These are phyloP conservation scores for Epithele typhae DNA, from an alignment of 768 basidiomycete genomes.

Conservation along the genomic window DNA sequence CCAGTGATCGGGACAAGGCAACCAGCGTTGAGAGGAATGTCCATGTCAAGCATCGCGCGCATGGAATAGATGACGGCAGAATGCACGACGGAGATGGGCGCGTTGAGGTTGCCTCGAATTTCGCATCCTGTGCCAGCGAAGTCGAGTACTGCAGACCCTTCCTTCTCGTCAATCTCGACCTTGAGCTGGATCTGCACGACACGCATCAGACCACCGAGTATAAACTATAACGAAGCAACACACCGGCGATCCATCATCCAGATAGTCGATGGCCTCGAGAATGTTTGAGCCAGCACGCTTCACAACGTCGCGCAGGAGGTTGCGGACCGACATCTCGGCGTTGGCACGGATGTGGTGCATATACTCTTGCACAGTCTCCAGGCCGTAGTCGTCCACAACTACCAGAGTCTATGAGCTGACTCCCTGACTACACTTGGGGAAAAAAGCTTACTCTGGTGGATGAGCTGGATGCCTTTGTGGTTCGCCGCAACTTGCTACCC, in stretches of 20 bases:
- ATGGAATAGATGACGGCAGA: constrained; percentile 89
- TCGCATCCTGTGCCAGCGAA: constrained; percentile 83
- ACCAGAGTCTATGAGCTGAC: not conserved
- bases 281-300: constrained; percentile 61
- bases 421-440: too few species aligned
- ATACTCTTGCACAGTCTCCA: constrained; percentile 86
- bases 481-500: constrained; percentile 89
- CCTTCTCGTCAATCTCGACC: constrained; percentile 70
- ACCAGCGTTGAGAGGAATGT: constrained; percentile 92
- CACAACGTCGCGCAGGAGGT: constrained; percentile 71
- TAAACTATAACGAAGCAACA: constrained; percentile 11
- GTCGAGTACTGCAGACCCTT: constrained; percentile 80
- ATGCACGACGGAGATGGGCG: constrained; percentile 83
- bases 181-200: constrained; percentile 58
- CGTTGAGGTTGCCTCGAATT: constrained; percentile 80
- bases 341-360: constrained; percentile 90
- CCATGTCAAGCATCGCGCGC: constrained; percentile 77
- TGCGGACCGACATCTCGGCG: constrained; percentile 83
- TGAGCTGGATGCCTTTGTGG: constrained; percentile 83
- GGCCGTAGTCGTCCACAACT: constrained; percentile 86
- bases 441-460: constrained; percentile 73
- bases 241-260: constrained; percentile 86
- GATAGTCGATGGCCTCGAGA: constrained; percentile 73
- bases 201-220: not conserved
- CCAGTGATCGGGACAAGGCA: constrained; percentile 85